Evolutionary conservation across 768 basidiomycete species (phyloP).

Genomic region (Phylloporus sp.): DNA sequence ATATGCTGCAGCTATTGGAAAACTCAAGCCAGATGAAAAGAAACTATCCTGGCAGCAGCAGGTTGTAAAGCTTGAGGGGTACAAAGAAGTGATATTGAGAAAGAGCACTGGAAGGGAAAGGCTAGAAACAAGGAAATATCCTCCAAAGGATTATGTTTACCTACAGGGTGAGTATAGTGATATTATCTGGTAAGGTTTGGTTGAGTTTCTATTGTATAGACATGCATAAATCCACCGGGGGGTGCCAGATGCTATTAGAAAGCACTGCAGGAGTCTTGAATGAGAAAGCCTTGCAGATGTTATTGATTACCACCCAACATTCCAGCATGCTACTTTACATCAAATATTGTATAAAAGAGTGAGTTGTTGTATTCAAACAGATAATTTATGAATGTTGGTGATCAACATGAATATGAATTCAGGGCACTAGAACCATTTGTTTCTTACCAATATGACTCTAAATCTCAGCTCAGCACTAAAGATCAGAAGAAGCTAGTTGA

Average conservation of each 20-base stretch:
- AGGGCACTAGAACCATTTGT: background rate
- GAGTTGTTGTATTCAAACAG: background rate
- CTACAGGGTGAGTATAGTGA: too few species aligned
- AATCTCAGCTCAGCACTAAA: background rate
- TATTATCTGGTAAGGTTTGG: too few species aligned
- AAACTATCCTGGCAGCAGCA: background rate
- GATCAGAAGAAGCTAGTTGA: background rate
- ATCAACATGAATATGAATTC: too few species aligned
- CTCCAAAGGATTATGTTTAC: background rate
- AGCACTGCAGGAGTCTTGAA: background rate
- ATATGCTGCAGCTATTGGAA: background rate
- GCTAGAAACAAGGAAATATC: background rate
- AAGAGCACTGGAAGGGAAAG: background rate
- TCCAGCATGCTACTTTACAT: background rate
- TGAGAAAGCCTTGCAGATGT: background rate
- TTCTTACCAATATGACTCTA: background rate
- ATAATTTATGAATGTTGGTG: background rate
- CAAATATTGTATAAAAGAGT: background rate
- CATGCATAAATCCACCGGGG: background rate
- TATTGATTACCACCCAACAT: background rate
- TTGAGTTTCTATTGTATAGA: background rate
- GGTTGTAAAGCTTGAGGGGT: background rate
- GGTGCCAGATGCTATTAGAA: background rate
- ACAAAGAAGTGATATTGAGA: background rate
- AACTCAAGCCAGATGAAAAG: background rate